Evolutionary conservation across 257 asterid genomes (phyloP).

Genomic region (Echium plantagineum): DNA sequence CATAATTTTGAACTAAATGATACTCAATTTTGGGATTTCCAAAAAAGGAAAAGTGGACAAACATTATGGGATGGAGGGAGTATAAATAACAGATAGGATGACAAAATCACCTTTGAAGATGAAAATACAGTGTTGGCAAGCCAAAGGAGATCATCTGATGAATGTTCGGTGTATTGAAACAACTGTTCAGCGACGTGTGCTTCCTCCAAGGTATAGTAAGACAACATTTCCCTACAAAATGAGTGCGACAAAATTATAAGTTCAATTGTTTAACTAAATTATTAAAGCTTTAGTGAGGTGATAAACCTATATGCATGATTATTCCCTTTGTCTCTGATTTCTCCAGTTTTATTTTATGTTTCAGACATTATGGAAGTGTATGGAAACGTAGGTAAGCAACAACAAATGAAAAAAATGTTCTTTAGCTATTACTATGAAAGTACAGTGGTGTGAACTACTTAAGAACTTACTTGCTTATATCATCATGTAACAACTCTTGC

Average conservation of each 20-base stretch:
- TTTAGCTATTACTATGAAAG: no score
- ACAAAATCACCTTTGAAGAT: constrained; percentile 53
- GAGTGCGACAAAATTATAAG: background rate
- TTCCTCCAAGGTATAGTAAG: constrained; percentile 67
- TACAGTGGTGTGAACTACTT: background rate
- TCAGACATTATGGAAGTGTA: no score
- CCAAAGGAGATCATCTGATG: constrained; percentile 87
- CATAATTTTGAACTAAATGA: no score
- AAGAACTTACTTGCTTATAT: constrained; percentile 42
- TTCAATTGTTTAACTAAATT: background rate
- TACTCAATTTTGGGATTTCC: no score
- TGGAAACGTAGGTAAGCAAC: no score
- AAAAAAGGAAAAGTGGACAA: no score
- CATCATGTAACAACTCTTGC: constrained; percentile 38
- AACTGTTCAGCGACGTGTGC: constrained; percentile 62
- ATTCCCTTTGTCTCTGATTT: no score
- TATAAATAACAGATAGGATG: constrained; percentile 1
- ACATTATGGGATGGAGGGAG: no score
- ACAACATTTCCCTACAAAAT: constrained; percentile 41
- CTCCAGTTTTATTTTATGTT: no score
- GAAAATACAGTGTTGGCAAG: constrained; percentile 68
- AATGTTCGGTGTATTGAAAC: constrained; percentile 67
- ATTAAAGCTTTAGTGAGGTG: no score
- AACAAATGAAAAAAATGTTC: no score
- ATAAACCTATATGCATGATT: no score